phyloP scores from a whole-genome alignment of 768 basidiomycete species.

The Pleurotus ostreatus region DNA sequence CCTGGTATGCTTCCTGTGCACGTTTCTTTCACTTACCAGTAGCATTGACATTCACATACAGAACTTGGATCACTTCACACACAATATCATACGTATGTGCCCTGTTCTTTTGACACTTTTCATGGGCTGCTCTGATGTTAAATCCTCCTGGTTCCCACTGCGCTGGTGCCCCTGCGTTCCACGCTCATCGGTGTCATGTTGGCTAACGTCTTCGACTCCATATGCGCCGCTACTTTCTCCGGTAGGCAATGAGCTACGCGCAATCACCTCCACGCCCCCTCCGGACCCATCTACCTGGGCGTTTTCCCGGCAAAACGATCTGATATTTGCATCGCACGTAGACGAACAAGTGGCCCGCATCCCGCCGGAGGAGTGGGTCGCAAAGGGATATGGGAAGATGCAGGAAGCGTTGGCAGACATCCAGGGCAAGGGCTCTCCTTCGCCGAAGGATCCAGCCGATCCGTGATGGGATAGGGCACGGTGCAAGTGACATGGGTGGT shows the following conservation, averaged over 20 bases:
- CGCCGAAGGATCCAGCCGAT: no score
- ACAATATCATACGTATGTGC: constrained; percentile 58
- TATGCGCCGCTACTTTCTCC: constrained; percentile 4
- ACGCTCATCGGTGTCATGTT: neutral
- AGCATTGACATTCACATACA: constrained; percentile 12
- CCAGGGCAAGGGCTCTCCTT: no score
- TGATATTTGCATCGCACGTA: constrained; percentile 38
- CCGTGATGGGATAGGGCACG: no score
- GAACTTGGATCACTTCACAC: constrained; percentile 71
- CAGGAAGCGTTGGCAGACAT: constrained; percentile 27
- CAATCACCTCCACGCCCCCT: constrained; percentile 54
- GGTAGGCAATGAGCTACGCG: constrained; percentile 55
- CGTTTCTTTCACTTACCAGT: no score
- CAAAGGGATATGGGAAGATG: constrained; percentile 42
- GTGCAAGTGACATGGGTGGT: no score
- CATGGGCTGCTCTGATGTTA: constrained; percentile 3
- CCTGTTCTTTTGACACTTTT: neutral
- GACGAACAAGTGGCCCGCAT: constrained; percentile 33
- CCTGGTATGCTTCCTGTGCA: constrained; percentile 34
- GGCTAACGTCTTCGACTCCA: neutral
- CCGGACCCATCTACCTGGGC: constrained; percentile 61
- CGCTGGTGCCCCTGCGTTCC: neutral
- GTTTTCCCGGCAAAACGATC: constrained; percentile 56
- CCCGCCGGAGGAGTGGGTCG: constrained; percentile 55
- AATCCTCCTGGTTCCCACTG: neutral